These are phyloP conservation scores for Globisporangium splendens DNA, from an alignment of 352 stramenopile species.

Conservation along the genomic window DNA sequence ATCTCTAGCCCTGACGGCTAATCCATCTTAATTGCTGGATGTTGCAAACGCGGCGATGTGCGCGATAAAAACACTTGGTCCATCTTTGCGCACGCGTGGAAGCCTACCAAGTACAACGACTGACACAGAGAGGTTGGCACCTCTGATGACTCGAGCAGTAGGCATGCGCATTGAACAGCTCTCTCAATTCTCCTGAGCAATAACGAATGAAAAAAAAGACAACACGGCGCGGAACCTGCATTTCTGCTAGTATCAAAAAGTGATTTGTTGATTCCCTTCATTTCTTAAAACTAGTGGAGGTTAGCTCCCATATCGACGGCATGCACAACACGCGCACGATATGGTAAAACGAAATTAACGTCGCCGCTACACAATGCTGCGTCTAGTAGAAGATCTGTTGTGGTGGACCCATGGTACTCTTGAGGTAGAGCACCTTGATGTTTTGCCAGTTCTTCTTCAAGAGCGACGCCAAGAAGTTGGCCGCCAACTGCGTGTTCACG, in stretches of 20 bases:
- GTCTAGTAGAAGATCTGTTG: slow-evolving; percentile 99
- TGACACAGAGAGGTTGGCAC: too few relatives aligned
- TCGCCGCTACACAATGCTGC: slow-evolving; percentile 10
- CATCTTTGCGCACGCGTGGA: too few relatives aligned
- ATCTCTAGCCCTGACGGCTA: too few relatives aligned
- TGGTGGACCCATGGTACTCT: slow-evolving; percentile 98
- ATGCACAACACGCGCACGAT: slow-evolving; percentile 1
- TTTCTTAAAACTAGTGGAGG: slow-evolving; percentile 37
- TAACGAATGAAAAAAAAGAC: not conserved
- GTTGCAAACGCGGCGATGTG: too few relatives aligned
- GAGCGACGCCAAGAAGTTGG: slow-evolving; percentile 99
- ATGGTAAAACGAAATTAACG: slow-evolving; percentile 37
- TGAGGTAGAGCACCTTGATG: slow-evolving; percentile 99
- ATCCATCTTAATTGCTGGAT: too few relatives aligned
- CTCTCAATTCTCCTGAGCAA: too few relatives aligned
- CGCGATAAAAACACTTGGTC: too few relatives aligned
- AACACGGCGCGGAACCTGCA: not conserved
- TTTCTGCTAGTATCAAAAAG: slow-evolving; percentile 10
- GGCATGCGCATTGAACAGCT: too few relatives aligned
- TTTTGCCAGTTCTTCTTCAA: slow-evolving; percentile 99
- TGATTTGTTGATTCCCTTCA: slow-evolving; percentile 38
- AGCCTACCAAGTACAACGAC: too few relatives aligned
- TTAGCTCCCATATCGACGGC: slow-evolving; percentile 30
- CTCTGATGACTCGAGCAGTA: too few relatives aligned
- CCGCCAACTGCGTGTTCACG: slow-evolving; percentile 97